Evolutionary conservation across 192 early-diverging fungal genomes (phyloP).

Genomic region (Rhizoclosmatium globosum): DNA sequence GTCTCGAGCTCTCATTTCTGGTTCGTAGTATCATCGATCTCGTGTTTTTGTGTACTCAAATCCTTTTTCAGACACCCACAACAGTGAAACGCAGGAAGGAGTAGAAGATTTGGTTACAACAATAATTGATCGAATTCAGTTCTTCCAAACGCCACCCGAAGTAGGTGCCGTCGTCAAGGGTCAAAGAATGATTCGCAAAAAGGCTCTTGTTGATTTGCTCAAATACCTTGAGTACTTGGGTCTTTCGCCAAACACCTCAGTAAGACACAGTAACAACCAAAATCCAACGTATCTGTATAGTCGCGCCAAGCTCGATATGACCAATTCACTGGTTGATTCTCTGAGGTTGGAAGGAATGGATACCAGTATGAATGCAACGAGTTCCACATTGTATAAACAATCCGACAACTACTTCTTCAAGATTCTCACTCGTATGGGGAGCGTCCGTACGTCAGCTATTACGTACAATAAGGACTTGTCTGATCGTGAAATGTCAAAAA

Average conservation of each 20-base stretch:
- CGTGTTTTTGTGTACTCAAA: not conserved
- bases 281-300: constrained; percentile 45
- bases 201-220: constrained; percentile 79
- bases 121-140: constrained; percentile 49
- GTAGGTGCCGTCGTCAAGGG: constrained; percentile 57
- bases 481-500: constrained; percentile 68
- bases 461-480: constrained; percentile 68
- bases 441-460: constrained; percentile 57
- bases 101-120: constrained; percentile 50
- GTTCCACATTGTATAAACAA: constrained; percentile 52
- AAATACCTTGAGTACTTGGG: constrained; percentile 77
- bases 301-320: constrained; percentile 21
- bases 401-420: constrained; percentile 78
- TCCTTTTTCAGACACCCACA: constrained; percentile 26
- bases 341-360: constrained; percentile 13
- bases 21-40: constrained; percentile 2
- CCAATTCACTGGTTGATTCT: not conserved
- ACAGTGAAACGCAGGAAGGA: constrained; percentile 16
- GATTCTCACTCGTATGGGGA: constrained; percentile 68
- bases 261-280: constrained; percentile 40
- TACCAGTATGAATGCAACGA: constrained; percentile 1
- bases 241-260: constrained; percentile 47
- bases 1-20: constrained; percentile 5
- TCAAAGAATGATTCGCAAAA: constrained; percentile 76
- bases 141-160: constrained; percentile 47